phyloP scores from a whole-genome alignment of 345 rosid species.

The Lagerstroemia speciosa region DNA sequence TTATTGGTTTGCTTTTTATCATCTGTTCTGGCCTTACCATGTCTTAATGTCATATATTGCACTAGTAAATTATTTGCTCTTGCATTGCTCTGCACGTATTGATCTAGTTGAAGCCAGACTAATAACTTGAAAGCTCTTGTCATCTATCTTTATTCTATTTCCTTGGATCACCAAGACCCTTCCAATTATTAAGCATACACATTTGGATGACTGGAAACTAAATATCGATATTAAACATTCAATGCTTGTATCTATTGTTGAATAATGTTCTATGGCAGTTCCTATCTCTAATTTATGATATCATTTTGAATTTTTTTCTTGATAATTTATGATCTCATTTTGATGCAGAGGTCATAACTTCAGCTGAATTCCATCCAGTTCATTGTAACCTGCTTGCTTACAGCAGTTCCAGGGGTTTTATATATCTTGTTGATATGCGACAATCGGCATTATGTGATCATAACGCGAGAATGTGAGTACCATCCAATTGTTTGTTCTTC shows the following conservation, averaged over 20 bases:
- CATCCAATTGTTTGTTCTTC: constrained; percentile 3
- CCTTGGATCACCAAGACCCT: not conserved
- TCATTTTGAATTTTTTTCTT: too few species aligned
- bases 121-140: not conserved
- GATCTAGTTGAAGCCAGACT: not conserved
- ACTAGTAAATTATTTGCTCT: not conserved
- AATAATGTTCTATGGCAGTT: not conserved
- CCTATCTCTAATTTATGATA: constrained; percentile 1
- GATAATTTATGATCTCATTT: constrained; percentile 8
- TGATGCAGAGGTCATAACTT: constrained; percentile 57
- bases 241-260: not conserved
- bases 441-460: constrained; percentile 59
- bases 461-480: constrained; percentile 43
- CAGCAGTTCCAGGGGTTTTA: constrained; percentile 66
- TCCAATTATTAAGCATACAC: not conserved
- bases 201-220: not conserved
- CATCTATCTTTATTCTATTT: not conserved
- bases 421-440: constrained; percentile 56
- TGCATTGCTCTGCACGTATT: not conserved
- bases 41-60: not conserved
- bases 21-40: not conserved
- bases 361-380: constrained; percentile 60
- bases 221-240: not conserved
- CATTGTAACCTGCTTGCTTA: constrained; percentile 59
- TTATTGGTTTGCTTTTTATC: not conserved